phyloP scores from a whole-genome alignment of 2,329 filamentous ascomycete species.

The Zymoseptoria tritici region DNA sequence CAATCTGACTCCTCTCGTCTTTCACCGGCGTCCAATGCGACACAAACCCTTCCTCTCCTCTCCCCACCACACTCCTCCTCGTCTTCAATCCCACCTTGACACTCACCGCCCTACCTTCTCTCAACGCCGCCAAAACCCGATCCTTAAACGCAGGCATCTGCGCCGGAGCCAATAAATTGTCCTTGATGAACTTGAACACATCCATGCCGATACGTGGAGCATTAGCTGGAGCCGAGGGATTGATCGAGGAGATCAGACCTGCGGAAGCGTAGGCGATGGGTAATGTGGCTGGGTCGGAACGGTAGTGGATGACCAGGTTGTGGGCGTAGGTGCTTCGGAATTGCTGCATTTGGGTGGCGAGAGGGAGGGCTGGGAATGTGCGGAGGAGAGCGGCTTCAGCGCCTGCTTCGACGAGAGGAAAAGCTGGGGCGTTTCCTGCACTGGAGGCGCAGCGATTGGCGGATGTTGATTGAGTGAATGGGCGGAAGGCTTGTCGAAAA shows the following conservation, averaged over 20 bases:
- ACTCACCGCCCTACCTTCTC: constrained; percentile 25
- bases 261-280: neutral
- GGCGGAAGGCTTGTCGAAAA: constrained; percentile 2
- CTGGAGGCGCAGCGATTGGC: neutral
- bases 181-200: constrained; percentile 48
- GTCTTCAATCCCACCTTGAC: constrained; percentile 26
- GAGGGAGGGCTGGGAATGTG: constrained; percentile 29
- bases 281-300: constrained; percentile 30
- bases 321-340: constrained; percentile 38
- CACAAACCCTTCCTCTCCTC: constrained; percentile 32
- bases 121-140: constrained; percentile 35
- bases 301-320: constrained; percentile 40
- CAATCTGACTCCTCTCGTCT: constrained; percentile 27
- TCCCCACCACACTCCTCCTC: constrained; percentile 18
- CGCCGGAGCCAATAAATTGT: constrained; percentile 33
- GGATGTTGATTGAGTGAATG: neutral
- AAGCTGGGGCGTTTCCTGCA: neutral
- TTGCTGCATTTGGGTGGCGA: constrained; percentile 34
- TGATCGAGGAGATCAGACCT: constrained; percentile 43
- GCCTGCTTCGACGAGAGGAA: constrained; percentile 21
- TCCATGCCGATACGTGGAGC: constrained; percentile 40
- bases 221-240: constrained; percentile 31
- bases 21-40: constrained; percentile 41
- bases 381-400: constrained; percentile 37
- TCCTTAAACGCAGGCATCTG: constrained; percentile 39